Conservation (phyloP, 306 rosid species). For the Prunus armeniaca region DNA sequence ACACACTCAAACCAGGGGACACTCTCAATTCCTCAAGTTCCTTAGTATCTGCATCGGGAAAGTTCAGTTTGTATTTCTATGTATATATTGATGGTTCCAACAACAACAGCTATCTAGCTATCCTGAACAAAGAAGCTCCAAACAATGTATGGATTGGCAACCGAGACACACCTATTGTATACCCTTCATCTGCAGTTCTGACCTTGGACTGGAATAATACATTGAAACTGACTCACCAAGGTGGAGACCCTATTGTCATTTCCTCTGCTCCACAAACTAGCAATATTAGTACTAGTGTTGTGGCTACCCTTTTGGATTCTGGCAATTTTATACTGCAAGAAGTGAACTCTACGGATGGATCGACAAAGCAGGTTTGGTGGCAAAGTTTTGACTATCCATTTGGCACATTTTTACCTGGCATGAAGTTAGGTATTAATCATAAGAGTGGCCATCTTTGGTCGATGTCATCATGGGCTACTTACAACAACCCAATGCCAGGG, state of each 20-base stretch:
- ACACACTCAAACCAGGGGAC: constrained; percentile 9
- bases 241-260: not conserved
- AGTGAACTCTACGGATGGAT: not conserved
- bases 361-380: constrained; percentile 6
- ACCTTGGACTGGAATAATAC: not conserved
- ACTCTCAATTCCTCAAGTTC: not conserved
- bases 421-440: not conserved
- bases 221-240: not conserved
- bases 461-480: not conserved
- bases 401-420: constrained; percentile 1
- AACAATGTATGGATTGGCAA: not conserved
- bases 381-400: constrained; percentile 8
- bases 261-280: not conserved
- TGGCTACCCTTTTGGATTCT: constrained; percentile 1
- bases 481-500: not conserved
- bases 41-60: not conserved
- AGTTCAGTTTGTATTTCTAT: not conserved
- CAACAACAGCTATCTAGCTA: not conserved
- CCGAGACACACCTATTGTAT: not conserved
- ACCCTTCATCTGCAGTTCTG: not conserved
- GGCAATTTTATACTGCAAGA: constrained; percentile 1
- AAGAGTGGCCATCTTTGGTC: not conserved
- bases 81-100: not conserved
- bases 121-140: not conserved
- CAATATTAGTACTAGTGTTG: not conserved